Conservation (phyloP, 2,329 filamentous ascomycete species). For the Pyrenochaeta sp. region DNA sequence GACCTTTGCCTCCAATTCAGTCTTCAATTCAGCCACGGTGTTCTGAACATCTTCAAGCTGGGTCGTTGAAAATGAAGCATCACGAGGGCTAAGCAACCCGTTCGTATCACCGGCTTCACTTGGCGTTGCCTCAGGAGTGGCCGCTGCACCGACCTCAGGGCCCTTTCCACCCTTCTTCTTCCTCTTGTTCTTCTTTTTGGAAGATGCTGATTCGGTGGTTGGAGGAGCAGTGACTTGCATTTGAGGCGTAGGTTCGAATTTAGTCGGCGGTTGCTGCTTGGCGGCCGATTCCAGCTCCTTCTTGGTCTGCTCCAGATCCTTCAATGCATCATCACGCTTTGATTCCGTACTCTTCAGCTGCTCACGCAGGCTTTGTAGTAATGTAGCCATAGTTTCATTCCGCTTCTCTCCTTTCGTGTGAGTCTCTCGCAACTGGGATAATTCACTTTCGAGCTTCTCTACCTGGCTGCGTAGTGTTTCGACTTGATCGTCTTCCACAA, state of each 20-base stretch:
- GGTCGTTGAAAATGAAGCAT: conserved; percentile 53
- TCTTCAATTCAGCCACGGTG: conserved; percentile 38
- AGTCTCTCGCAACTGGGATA: conserved; percentile 37
- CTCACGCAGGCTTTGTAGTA: conserved; percentile 62
- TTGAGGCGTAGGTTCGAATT: conserved; percentile 17
- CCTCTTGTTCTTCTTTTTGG: conserved; percentile 86
- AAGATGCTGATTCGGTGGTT: conserved; percentile 46
- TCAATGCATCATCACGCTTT: conserved; percentile 55
- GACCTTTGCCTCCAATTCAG: conserved; percentile 46
- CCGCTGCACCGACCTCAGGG: conserved; percentile 41
- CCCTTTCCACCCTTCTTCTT: conserved; percentile 77
- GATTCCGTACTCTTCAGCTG: conserved; percentile 63
- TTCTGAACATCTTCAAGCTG: conserved; percentile 40
- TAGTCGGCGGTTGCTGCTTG: conserved; percentile 20
- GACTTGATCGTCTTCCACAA: conserved; percentile 37
- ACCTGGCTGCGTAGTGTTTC: conserved; percentile 38
- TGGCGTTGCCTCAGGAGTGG: conserved; percentile 43
- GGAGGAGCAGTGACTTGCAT: conserved; percentile 28
- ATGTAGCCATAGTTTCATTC: conserved; percentile 60
- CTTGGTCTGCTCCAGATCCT: conserved; percentile 48
- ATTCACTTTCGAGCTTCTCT: conserved; percentile 39
- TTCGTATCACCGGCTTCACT: conserved; percentile 49
- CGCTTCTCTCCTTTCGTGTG: conserved; percentile 59
- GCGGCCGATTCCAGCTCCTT: conserved; percentile 34
- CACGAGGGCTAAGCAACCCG: conserved; percentile 41